Percentiles rank a stretch among this genome's conserved stretches.
Evolutionary conservation across 2,329 filamentous ascomycete genomes (phyloP).

Genomic region (Remersonia thermophila): DNA sequence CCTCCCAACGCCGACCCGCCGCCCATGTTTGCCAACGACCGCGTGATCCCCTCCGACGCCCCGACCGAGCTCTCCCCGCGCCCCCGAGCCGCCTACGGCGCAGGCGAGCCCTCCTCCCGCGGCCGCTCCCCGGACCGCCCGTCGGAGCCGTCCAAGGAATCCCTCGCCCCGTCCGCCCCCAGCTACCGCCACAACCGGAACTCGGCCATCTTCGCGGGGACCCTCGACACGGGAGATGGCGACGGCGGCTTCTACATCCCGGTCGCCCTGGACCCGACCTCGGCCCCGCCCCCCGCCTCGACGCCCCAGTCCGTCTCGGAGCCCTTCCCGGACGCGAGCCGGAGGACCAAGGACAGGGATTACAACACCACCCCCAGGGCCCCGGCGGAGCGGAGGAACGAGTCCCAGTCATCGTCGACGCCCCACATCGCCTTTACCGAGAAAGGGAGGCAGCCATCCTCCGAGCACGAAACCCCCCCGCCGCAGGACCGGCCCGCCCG

Average conservation of each 20-base stretch:
- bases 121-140: constrained; percentile 43
- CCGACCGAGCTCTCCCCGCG: constrained; percentile 58
- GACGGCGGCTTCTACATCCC: constrained; percentile 68
- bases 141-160: constrained; percentile 33
- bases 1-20: constrained; percentile 61
- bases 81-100: constrained; percentile 39
- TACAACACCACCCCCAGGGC: constrained; percentile 42
- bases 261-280: constrained; percentile 59
- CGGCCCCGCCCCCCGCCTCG: constrained; percentile 40
- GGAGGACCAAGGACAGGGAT: constrained; percentile 41
- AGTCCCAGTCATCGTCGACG: constrained; percentile 45
- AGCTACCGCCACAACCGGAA: constrained; percentile 69
- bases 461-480: constrained; percentile 44
- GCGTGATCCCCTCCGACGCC: constrained; percentile 50
- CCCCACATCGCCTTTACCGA: constrained; percentile 92
- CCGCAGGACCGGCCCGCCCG: constrained; percentile 26
- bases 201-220: constrained; percentile 47
- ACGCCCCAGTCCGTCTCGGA: constrained; percentile 44
- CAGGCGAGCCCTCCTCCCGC: constrained; percentile 40
- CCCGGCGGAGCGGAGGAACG: constrained; percentile 31
- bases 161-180: constrained; percentile 58
- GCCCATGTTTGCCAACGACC: constrained; percentile 48
- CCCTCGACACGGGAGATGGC: constrained; percentile 36
- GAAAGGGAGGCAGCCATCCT: constrained; percentile 55
- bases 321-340: constrained; percentile 30